phyloP scores from a whole-genome alignment of 257 asterid species.

The Cynanchum wilfordii region DNA sequence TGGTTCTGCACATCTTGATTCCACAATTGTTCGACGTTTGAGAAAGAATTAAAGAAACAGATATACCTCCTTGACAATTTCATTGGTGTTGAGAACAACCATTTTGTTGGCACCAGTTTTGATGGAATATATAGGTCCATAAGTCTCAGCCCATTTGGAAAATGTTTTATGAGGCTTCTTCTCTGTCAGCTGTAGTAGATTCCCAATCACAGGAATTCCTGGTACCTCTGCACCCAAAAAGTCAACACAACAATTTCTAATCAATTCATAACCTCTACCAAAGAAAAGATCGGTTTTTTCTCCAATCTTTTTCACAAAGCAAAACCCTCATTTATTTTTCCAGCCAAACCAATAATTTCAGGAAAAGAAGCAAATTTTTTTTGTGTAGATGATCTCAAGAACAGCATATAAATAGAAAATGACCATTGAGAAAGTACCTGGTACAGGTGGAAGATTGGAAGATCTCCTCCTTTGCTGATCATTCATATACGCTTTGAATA shows the following conservation, averaged over 20 bases:
- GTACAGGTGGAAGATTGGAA: slow-evolving; percentile 43
- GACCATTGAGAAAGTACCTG: slow-evolving; percentile 29
- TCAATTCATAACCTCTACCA: background rate
- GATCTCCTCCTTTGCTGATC: slow-evolving; percentile 40
- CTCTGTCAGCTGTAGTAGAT: slow-evolving; percentile 73
- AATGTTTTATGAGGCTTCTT: slow-evolving; percentile 88
- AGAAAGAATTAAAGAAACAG: background rate
- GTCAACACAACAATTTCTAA: background rate
- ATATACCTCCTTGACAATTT: slow-evolving; percentile 76
- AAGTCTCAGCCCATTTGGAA: slow-evolving; percentile 67
- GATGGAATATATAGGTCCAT: slow-evolving; percentile 82
- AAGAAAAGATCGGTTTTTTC: too few relatives aligned
- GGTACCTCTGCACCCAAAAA: slow-evolving; percentile 58
- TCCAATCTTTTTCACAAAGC: too few relatives aligned
- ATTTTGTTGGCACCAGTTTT: slow-evolving; percentile 56
- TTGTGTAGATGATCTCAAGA: background rate
- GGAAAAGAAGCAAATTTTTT: background rate
- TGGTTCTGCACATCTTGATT: background rate
- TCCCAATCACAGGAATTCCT: slow-evolving; percentile 76
- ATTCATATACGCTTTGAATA: slow-evolving; percentile 28
- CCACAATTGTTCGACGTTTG: background rate
- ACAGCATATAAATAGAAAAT: background rate
- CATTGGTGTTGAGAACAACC: slow-evolving; percentile 62
- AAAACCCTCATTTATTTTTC: too few relatives aligned
- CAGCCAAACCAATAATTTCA: too few relatives aligned